phyloP scores from a whole-genome alignment of 352 stramenopile species.

The Globisporangium nodosum region DNA sequence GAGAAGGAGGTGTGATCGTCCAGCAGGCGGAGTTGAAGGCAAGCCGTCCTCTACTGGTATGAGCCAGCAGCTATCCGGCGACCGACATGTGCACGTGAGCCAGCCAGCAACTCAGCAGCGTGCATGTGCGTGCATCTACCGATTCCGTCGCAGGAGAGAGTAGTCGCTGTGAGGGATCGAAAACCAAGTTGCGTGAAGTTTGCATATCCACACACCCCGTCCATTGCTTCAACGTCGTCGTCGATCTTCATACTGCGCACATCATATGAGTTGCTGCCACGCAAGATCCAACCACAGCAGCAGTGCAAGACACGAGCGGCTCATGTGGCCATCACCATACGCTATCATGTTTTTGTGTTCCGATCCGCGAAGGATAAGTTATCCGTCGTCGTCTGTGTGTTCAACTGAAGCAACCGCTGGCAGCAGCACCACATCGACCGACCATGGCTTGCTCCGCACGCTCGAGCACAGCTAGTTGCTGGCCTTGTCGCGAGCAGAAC shows the following conservation, averaged over 20 bases:
- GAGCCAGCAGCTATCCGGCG: no score
- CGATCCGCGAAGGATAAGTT: slow-evolving; percentile 1
- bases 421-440: background rate
- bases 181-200: background rate
- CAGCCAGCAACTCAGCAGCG: background rate
- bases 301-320: background rate
- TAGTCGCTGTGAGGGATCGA: background rate
- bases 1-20: slow-evolving; percentile 52
- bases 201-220: background rate
- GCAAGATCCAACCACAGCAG: no score
- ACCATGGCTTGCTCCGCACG: background rate
- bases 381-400: background rate
- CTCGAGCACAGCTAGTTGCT: background rate
- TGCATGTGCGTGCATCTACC: no score
- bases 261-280: no score
- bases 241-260: no score
- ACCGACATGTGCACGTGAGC: no score
- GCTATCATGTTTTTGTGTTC: slow-evolving; percentile 2
- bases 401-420: background rate
- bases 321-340: background rate
- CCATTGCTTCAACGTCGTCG: no score
- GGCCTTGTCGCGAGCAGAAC: background rate
- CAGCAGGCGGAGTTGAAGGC: background rate
- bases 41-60: no score
- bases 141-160: background rate